Percentiles rank a stretch among this genome's conserved stretches.
phyloP scores from a whole-genome alignment of 1,139 yeast genomes.

The Arxiozyma heterogenica region DNA sequence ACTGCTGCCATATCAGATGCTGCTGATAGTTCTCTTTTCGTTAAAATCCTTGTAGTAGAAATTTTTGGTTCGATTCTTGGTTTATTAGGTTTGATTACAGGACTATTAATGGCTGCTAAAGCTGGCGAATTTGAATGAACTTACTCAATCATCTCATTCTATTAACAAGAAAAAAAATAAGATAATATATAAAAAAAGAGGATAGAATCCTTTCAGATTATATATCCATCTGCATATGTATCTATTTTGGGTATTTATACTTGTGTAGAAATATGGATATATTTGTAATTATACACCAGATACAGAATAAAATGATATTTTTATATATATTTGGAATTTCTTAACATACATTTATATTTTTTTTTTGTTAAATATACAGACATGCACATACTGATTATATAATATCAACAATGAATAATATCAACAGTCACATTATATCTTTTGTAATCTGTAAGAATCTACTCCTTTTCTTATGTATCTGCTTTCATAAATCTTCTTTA shows the following conservation, averaged over 20 bases:
- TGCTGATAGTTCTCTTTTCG: constrained; percentile 90
- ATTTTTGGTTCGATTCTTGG: constrained; percentile 96
- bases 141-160: no score
- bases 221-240: no score
- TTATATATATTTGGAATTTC: no score
- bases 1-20: constrained; percentile 98
- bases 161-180: no score
- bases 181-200: background rate
- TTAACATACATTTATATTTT: no score
- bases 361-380: background rate
- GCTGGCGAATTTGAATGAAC: constrained; percentile 62
- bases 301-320: background rate
- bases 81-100: constrained; percentile 87
- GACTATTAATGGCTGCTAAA: constrained; percentile 92
- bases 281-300: background rate
- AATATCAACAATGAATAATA: background rate
- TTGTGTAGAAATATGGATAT: background rate
- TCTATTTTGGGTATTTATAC: background rate
- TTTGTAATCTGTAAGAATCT: background rate
- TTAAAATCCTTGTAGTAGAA: constrained; percentile 91
- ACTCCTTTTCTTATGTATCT: background rate
- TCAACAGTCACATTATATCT: background rate
- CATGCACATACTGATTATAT: background rate
- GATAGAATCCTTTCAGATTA: background rate
- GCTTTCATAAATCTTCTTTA: constrained; percentile 38